Base-by-base conservation (phyloP, 495 filamentous ascomycete genomes). In the Durotheca rogersii region DNA sequence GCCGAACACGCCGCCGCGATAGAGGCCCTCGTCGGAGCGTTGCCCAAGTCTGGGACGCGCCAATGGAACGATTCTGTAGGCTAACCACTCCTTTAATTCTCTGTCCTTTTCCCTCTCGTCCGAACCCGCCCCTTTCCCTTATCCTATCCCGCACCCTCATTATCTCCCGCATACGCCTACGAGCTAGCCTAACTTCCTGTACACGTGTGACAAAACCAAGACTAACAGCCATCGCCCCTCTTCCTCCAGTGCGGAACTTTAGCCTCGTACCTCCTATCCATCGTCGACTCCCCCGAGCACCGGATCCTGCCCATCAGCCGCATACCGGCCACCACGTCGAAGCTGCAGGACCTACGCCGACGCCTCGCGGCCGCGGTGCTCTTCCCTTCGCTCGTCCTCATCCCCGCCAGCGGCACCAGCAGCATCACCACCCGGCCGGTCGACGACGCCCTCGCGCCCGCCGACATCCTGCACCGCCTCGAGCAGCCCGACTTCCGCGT, bases 331-430 rank as follows among this genome's bases (percentile, higher is more conserved):
- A 73, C 69, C 6, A 74, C 73, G 6, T 62, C 75, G 1, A 72
- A 79, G 47, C 71, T 83, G 15, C 75, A 84, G 36, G 71, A 83
- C 20, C 70, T 95, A 32, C 78, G 85, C 30, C 79, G 83, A 23
- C 78, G 85, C n/a, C 78, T 96, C 7, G 88, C 89, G 1, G 69
- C 88, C 27, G 74, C 82, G 14, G 91, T 85, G 58, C 69, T 89
- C 50, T 83, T 87, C 51, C 60, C 23, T 9, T 27, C 23, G 23
- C 23, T 27, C 23, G 4, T 27, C 23, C 23, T n/a, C n/a, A n/a
- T n/a, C n/a, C n/a, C n/a, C n/a, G n/a, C 23, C 23, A 27, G 81
- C 10, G 66, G 66, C n/a, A n/a, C n/a, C n/a, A n/a, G n/a, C n/a
- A n/a, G n/a, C n/a, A n/a, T n/a, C n/a, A n/a, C n/a, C n/a, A n/a